These are phyloP conservation scores for Triticum dicoccoides DNA, from an alignment of 176 grass and related monocot species.

Conservation along the genomic window DNA sequence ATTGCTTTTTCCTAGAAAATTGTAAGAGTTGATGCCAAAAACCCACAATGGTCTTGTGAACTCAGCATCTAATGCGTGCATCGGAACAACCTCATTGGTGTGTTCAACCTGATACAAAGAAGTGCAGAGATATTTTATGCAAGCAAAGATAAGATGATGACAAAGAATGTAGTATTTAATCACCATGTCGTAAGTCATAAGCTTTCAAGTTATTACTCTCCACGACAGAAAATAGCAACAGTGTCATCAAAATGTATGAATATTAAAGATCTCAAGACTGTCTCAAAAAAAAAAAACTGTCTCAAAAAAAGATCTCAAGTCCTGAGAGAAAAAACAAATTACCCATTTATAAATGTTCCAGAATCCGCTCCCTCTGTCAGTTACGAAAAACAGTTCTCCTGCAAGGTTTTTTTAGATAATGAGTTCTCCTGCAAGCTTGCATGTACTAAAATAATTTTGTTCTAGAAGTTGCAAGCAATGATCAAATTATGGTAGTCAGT, in stretches of 20 bases:
- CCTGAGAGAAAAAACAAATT: conserved; percentile 23
- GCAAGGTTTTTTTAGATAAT: conserved; percentile 18
- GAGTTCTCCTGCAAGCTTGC: conserved; percentile 64
- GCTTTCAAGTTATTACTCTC: conserved; percentile 10
- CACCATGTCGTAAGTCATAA: not conserved
- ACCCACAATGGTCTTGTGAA: conserved; percentile 86
- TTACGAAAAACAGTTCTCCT: conserved; percentile 96
- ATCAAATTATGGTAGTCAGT: not conserved
- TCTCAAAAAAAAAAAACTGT: too few species aligned
- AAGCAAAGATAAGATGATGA: conserved; percentile 1
- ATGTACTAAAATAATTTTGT: conserved; percentile 15
- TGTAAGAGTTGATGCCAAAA: conserved; percentile 87
- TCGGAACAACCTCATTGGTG: conserved; percentile 62
- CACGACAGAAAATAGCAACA: not conserved
- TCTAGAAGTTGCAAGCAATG: not conserved
- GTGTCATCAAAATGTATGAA: conserved; percentile 4
- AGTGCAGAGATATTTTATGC: conserved; percentile 12
- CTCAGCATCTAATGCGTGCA: conserved; percentile 81
- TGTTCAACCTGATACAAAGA: conserved; percentile 61
- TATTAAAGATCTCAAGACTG: not conserved
- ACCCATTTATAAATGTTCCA: conserved; percentile 99
- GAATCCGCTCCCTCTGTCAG: conserved; percentile 79
- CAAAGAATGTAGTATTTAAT: not conserved
- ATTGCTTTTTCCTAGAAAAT: conserved; percentile 69
- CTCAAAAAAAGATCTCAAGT: not conserved